Percentiles rank a stretch among this genome's conserved stretches.
Evolutionary conservation across 352 stramenopile species (phyloP).

Genomic region (Thalassiosira hispida): DNA sequence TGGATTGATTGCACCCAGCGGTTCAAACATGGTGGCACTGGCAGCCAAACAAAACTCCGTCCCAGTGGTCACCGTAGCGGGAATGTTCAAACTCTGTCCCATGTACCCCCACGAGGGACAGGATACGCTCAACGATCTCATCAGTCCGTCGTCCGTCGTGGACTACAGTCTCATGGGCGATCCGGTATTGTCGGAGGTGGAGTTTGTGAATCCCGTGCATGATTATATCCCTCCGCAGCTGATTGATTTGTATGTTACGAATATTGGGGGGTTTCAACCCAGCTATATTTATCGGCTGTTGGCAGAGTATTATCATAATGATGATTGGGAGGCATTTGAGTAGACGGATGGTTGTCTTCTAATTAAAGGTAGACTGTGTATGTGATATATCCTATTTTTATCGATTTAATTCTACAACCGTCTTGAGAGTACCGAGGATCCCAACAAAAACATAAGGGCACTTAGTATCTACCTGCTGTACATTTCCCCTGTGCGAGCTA

Average conservation of each 20-base stretch:
- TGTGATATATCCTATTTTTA: too few relatives aligned
- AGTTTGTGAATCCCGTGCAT: constrained; percentile 96
- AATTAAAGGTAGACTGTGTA: too few relatives aligned
- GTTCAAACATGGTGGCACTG: constrained; percentile 94
- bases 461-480: too few relatives aligned
- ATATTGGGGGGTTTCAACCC: constrained; percentile 97
- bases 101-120: constrained; percentile 97
- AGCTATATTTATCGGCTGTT: constrained; percentile 98
- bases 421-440: too few relatives aligned
- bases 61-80: constrained; percentile 95
- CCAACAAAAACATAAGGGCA: too few relatives aligned
- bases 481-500: too few relatives aligned
- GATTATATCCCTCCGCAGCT: constrained; percentile 97
- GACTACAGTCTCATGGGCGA: constrained; percentile 64
- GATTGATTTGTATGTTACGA: constrained; percentile 97
- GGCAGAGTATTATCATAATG: constrained; percentile 97
- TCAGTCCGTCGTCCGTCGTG: constrained; percentile 58
- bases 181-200: constrained; percentile 81
- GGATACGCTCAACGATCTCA: constrained; percentile 89
- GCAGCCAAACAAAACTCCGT: constrained; percentile 96
- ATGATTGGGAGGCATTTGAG: constrained; percentile 89
- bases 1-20: constrained; percentile 93
- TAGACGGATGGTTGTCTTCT: constrained; percentile 6
- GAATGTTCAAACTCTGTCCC: constrained; percentile 97
- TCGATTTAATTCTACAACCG: too few relatives aligned